Evolutionary conservation across 139 green algal genomes (phyloP).

Genomic region (Chlamydomonas schloesseri): DNA sequence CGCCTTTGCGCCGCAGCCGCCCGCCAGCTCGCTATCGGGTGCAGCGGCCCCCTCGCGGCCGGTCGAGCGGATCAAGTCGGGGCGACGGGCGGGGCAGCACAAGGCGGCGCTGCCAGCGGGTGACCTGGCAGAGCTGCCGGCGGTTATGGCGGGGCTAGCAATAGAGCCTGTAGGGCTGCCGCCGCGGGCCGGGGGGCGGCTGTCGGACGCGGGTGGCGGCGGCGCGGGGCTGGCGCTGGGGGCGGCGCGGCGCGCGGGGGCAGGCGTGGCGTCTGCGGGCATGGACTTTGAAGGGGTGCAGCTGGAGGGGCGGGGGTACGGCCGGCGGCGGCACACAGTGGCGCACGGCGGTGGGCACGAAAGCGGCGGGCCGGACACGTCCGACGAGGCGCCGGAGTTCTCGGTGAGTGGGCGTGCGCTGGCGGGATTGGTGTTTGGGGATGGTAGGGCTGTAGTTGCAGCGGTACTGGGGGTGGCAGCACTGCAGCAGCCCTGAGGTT

Average conservation of each 20-base stretch:
- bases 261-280: no score
- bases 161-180: neutral
- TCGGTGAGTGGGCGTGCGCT: neutral
- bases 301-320: conserved; percentile 1
- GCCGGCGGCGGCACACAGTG: conserved; percentile 39
- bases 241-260: neutral
- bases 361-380: neutral
- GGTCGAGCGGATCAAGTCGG: conserved; percentile 23
- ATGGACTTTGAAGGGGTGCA: neutral
- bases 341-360: neutral
- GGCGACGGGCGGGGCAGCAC: conserved; percentile 4
- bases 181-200: no score
- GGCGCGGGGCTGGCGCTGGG: neutral
- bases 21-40: neutral
- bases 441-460: neutral
- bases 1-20: neutral
- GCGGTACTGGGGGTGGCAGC: no score
- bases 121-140: neutral
- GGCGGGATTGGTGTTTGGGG: no score
- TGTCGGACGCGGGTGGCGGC: neutral
- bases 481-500: neutral
- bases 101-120: neutral
- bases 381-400: neutral
- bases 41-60: neutral
- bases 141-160: neutral